phyloP scores from a whole-genome alignment of 2,329 filamentous ascomycete species.

The Fusarium citri region DNA sequence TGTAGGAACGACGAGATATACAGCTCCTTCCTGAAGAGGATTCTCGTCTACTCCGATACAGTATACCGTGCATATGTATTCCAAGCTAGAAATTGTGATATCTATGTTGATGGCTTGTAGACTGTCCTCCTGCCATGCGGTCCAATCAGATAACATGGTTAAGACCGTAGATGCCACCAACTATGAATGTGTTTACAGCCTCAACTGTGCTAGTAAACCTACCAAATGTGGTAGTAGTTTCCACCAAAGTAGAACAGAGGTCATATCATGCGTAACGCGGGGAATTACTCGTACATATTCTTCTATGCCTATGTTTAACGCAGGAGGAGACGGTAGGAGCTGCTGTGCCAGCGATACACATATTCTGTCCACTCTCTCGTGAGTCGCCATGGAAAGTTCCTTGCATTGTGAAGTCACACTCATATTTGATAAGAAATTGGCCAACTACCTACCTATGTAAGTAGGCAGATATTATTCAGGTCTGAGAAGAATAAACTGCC shows the following conservation, averaged over 20 bases:
- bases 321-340: background rate
- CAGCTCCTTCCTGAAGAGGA: constrained; percentile 46
- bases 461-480: background rate
- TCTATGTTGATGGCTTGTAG: constrained; percentile 40
- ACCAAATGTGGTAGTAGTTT: background rate
- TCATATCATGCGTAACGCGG: background rate
- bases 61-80: constrained; percentile 42
- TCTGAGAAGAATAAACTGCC: background rate
- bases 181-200: constrained; percentile 43
- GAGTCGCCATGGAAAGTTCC: background rate
- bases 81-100: constrained; percentile 44
- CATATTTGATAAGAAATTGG: background rate
- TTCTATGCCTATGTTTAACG: background rate
- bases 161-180: constrained; percentile 42
- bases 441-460: no score
- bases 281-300: background rate
- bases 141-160: constrained; percentile 47
- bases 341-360: background rate
- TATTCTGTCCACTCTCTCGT: background rate
- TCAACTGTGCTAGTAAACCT: background rate
- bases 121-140: constrained; percentile 43
- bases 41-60: constrained; percentile 47
- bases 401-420: background rate
- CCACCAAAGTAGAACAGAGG: background rate
- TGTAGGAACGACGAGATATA: constrained; percentile 51